These are phyloP conservation scores for Malus fusca DNA, from an alignment of 306 rosid species.

Conservation along the genomic window DNA sequence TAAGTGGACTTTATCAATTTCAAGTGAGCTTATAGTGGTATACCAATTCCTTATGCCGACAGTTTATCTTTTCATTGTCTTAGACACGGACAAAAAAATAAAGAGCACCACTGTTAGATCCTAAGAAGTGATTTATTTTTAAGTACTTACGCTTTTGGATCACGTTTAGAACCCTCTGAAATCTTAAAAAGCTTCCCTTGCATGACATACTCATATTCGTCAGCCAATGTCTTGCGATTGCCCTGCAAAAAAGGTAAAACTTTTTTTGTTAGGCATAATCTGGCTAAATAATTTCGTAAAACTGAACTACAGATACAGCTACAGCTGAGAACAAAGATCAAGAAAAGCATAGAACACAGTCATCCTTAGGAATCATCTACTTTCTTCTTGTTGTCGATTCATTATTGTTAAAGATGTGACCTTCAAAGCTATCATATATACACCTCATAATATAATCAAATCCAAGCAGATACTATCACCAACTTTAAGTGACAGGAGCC, in stretches of 20 bases:
- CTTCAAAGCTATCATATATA: neutral
- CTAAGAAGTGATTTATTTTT: neutral
- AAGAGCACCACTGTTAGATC: constrained; percentile 5
- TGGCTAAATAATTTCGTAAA: neutral
- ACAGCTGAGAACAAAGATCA: neutral
- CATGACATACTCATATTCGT: constrained; percentile 86
- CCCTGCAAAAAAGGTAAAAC: constrained; percentile 27
- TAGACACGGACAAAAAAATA: neutral
- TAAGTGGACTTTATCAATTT: neutral
- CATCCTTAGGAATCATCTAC: neutral
- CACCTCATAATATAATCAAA: neutral
- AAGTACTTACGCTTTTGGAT: constrained; percentile 56
- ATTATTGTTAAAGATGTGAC: neutral
- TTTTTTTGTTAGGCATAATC: neutral
- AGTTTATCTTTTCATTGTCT: neutral
- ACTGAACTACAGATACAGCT: neutral
- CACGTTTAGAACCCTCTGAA: constrained; percentile 68
- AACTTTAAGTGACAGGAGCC: neutral
- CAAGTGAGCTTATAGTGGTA: neutral
- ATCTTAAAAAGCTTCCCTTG: constrained; percentile 80
- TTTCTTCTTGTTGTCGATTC: neutral
- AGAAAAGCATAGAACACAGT: neutral
- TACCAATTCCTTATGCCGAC: neutral
- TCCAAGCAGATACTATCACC: neutral
- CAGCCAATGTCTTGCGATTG: constrained; percentile 70